phyloP scores from a whole-genome alignment of 352 stramenopile species.

The Peronosclerospora sorghi region DNA sequence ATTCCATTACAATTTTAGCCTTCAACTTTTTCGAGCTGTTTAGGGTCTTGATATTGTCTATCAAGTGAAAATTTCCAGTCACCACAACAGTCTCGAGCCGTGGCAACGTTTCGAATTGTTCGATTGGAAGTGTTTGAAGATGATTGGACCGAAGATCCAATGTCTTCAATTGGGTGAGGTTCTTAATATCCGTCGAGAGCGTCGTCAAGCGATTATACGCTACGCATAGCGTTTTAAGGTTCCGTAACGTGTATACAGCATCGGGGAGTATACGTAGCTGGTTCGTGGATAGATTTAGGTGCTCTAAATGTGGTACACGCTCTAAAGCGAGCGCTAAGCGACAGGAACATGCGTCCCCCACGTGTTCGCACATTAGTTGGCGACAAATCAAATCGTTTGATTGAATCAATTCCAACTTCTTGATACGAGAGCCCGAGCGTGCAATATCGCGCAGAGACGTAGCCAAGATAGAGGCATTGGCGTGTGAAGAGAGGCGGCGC shows the following conservation, averaged over 20 bases:
- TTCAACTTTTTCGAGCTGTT: conserved; percentile 20
- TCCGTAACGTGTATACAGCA: conserved; percentile 54
- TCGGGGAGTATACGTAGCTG: conserved; percentile 65
- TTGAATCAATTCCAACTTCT: conserved; percentile 50
- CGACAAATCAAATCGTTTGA: conserved; percentile 84
- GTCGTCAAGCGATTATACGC: conserved; percentile 50
- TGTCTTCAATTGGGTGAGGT: conserved; percentile 43
- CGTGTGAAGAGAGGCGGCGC: conserved; percentile 2
- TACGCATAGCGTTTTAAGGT: conserved; percentile 47
- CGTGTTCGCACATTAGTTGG: conserved; percentile 88
- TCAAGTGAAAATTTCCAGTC: conserved; percentile 31
- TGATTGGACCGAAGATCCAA: conserved; percentile 56
- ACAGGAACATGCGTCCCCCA: conserved; percentile 80
- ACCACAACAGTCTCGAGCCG: conserved; percentile 32
- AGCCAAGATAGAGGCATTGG: neutral
- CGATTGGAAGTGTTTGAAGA: conserved; percentile 28
- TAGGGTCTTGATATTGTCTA: conserved; percentile 2
- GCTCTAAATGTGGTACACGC: conserved; percentile 47
- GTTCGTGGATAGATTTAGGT: conserved; percentile 72
- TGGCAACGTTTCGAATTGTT: conserved; percentile 27
- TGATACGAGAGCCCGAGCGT: conserved; percentile 31
- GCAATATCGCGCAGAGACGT: conserved; percentile 60
- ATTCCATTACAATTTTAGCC: conserved; percentile 20
- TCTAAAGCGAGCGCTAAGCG: conserved; percentile 70
- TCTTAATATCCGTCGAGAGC: conserved; percentile 29